A percentile compares a stretch with the other conserved stretches of the same genome.
phyloP scores from a whole-genome alignment of 2,329 filamentous ascomycete genomes.

The Talaromyces piceae region DNA sequence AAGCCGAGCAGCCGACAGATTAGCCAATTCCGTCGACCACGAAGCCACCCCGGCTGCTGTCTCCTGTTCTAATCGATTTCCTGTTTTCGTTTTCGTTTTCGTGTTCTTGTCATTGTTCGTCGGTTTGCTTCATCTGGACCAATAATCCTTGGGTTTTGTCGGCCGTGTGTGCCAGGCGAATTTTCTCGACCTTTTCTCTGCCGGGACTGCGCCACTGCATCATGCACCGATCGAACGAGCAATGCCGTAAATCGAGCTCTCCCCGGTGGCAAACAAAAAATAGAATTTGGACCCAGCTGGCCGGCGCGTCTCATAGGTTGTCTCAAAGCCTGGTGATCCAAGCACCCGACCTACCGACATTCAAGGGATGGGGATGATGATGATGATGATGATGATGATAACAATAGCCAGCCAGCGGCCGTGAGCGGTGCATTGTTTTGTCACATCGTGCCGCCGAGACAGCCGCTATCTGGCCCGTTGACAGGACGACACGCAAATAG shows the following conservation, averaged over 20 bases:
- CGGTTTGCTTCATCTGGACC: not conserved
- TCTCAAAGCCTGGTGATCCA: not conserved
- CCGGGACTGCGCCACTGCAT: not conserved
- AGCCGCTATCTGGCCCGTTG: conserved; percentile 5
- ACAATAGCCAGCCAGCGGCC: not conserved
- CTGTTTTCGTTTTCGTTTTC: not conserved
- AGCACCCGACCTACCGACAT: not conserved
- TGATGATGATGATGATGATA: not conserved
- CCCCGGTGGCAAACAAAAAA: conserved; percentile 8
- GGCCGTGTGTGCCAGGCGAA: not conserved
- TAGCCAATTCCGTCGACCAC: not conserved
- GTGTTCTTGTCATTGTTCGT: not conserved
- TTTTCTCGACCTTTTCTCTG: not conserved
- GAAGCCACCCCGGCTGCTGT: not conserved
- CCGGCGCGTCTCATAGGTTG: not conserved
- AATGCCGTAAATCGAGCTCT: not conserved
- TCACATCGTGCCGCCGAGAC: conserved; percentile 10
- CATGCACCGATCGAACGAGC: not conserved
- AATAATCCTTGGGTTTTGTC: not conserved
- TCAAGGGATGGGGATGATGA: not conserved
- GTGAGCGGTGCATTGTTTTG: conserved; percentile 5
- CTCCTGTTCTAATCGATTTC: too few relatives aligned
- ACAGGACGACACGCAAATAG: not conserved
- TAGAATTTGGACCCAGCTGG: conserved; percentile 5
- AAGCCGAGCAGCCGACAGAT: not conserved